Conservation (phyloP, 495 filamentous ascomycete genomes). For the Hypoxylon perforatum region DNA sequence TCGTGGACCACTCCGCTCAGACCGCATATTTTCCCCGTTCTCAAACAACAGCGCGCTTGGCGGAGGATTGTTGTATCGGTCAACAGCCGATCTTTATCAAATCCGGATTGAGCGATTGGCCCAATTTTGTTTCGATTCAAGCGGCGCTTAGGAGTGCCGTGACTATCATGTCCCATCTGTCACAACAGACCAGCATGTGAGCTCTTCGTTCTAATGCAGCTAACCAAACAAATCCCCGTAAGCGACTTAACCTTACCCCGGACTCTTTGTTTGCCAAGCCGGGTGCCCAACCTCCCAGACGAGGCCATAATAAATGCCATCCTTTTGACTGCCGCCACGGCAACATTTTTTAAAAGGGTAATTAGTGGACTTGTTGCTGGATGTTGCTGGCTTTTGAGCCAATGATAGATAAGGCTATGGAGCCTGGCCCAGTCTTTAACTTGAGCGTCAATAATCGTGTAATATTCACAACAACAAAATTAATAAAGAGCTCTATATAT, state of each 20-base stretch:
- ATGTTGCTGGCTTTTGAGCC: no score
- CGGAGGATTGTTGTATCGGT: constrained; percentile 18
- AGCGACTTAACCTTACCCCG: constrained; percentile 23
- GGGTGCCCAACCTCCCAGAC: constrained; percentile 8
- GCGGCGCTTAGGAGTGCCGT: constrained; percentile 25
- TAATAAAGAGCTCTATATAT: no score
- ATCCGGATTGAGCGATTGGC: constrained; percentile 29
- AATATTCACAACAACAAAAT: no score
- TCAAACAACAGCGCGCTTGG: constrained; percentile 37
- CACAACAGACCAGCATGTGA: constrained; percentile 20
- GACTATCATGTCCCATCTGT: constrained; percentile 33
- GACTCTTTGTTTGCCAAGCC: constrained; percentile 35
- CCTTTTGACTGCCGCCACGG: no score
- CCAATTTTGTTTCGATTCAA: constrained; percentile 39
- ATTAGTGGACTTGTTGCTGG: no score
- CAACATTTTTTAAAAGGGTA: no score
- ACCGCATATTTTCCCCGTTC: constrained; percentile 31
- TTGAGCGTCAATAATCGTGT: no score
- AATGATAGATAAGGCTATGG: no score
- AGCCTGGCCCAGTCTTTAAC: no score
- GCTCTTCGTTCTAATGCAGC: constrained; percentile 6
- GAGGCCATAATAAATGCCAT: constrained; percentile 8
- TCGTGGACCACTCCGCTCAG: constrained; percentile 25
- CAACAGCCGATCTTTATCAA: constrained; percentile 32
- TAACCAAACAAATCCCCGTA: constrained; percentile 10